phyloP scores from a whole-genome alignment of 2,329 filamentous ascomycete genomes.

The Stagonosporopsis chrysanthemi region DNA sequence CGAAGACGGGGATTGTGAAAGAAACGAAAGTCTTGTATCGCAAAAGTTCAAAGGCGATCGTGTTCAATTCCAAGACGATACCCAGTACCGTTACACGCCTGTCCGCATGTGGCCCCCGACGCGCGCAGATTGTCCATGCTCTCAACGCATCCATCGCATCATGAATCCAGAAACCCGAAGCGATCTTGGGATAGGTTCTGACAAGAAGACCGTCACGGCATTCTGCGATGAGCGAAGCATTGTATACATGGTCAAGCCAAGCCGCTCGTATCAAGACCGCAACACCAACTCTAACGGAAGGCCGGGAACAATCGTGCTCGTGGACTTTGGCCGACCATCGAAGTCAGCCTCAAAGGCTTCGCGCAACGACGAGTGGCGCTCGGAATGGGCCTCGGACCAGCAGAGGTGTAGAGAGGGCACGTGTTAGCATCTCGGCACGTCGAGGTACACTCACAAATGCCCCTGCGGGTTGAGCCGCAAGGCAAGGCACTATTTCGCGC shows the following conservation, averaged over 20 bases:
- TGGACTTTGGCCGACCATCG: constrained; percentile 38
- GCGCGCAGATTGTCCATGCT: constrained; percentile 36
- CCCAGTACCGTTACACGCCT: constrained; percentile 37
- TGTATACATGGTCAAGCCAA: constrained; percentile 45
- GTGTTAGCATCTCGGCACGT: constrained; percentile 6
- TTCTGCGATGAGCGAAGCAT: constrained; percentile 43
- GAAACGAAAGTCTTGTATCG: not conserved
- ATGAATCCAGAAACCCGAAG: constrained; percentile 34
- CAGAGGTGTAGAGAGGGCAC: constrained; percentile 12
- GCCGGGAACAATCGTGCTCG: constrained; percentile 41
- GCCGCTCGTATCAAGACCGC: constrained; percentile 10
- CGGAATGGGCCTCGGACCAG: constrained; percentile 21
- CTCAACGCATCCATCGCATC: constrained; percentile 41
- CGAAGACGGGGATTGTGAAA: not conserved
- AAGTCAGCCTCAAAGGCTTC: not conserved
- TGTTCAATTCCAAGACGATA: constrained; percentile 21
- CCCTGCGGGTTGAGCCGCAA: not conserved
- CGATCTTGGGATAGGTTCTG: constrained; percentile 8
- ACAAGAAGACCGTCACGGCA: constrained; percentile 33
- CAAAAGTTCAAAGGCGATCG: not conserved
- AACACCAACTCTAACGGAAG: constrained; percentile 30
- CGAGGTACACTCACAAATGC: not conserved
- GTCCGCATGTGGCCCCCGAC: constrained; percentile 48
- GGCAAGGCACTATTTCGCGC: not conserved
- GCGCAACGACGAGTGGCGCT: not conserved